A percentile compares a stretch with the other conserved stretches of the same genome.
These are phyloP conservation scores for Saturnispora serradocipensis DNA, from an alignment of 805 yeast genomes.

Conservation along the genomic window DNA sequence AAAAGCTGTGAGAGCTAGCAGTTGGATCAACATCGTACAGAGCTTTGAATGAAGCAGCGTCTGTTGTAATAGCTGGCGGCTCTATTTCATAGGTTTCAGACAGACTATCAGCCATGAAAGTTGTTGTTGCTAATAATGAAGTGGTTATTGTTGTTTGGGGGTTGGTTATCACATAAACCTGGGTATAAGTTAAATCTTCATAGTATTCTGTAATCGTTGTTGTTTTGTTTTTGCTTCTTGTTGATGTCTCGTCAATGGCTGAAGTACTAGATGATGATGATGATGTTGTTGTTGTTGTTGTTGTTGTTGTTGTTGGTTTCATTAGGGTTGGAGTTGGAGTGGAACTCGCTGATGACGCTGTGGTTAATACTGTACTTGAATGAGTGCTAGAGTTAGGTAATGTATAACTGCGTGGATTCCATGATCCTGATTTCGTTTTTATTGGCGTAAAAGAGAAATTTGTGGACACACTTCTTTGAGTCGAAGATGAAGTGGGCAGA, in stretches of 20 bases:
- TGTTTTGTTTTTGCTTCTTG: conserved; percentile 6
- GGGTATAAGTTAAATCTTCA: conserved; percentile 20
- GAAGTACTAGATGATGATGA: conserved; percentile 1
- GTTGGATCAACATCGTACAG: conserved; percentile 5
- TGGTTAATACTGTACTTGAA: background rate
- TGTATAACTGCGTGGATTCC: background rate
- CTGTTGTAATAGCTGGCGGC: conserved; percentile 23
- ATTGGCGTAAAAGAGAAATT: background rate
- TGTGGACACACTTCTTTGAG: background rate
- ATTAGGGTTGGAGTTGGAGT: background rate
- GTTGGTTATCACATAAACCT: conserved; percentile 24
- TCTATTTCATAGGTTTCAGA: conserved; percentile 13
- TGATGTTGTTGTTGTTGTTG: background rate
- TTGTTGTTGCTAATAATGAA: conserved; percentile 16
- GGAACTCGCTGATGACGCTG: background rate
- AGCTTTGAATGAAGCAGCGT: conserved; percentile 15
- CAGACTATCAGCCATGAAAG: conserved; percentile 10
- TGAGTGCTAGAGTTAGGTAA: background rate
- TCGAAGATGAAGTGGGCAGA: background rate
- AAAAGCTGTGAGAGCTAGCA: background rate
- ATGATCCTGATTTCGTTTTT: background rate
- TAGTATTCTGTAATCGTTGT: conserved; percentile 13
- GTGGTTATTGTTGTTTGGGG: conserved; percentile 21
- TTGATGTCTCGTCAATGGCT: background rate
- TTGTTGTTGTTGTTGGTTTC: background rate